phyloP scores from a whole-genome alignment of 2,329 filamentous ascomycete genomes.

The Claviceps pusilla region DNA sequence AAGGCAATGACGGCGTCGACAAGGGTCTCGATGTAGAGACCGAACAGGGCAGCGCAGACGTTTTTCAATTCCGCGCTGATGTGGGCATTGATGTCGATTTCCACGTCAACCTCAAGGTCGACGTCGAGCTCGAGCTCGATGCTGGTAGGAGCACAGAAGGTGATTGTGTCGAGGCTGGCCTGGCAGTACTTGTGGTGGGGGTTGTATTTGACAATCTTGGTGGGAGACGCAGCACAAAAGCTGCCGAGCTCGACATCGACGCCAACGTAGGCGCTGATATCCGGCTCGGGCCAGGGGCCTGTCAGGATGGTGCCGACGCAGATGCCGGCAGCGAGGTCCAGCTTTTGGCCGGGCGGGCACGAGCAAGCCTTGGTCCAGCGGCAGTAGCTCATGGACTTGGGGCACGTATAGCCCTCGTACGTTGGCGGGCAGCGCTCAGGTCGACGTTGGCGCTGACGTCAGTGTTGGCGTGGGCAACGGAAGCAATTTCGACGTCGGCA shows the following conservation, averaged over 20 bases:
- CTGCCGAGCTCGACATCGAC: slow-evolving; percentile 15
- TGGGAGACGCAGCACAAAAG: slow-evolving; percentile 21
- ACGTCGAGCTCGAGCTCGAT: slow-evolving; percentile 14
- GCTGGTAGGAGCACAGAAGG: slow-evolving; percentile 19
- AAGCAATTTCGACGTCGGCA: slow-evolving; percentile 5
- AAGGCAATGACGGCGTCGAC: slow-evolving; percentile 21
- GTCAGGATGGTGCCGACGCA: slow-evolving; percentile 14
- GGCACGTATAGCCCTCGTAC: slow-evolving; percentile 16
- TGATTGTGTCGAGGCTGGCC: slow-evolving; percentile 17
- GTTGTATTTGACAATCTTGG: slow-evolving; percentile 21
- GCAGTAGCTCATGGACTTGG: slow-evolving; percentile 21
- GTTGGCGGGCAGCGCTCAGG: slow-evolving; percentile 8
- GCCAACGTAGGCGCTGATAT: slow-evolving; percentile 11
- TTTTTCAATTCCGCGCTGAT: slow-evolving; percentile 19
- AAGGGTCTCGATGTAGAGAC: slow-evolving; percentile 18
- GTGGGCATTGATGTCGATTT: slow-evolving; percentile 10
- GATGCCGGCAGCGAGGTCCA: slow-evolving; percentile 16
- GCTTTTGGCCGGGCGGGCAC: slow-evolving; percentile 26
- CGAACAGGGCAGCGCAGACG: slow-evolving; percentile 17
- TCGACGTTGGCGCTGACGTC: slow-evolving; percentile 5
- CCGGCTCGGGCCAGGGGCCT: slow-evolving; percentile 21
- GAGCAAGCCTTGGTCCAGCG: slow-evolving; percentile 27
- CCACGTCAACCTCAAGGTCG: slow-evolving; percentile 10
- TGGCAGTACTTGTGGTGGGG: slow-evolving; percentile 21
- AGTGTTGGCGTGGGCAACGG: slow-evolving; percentile 2